Conservation (phyloP, 2,329 filamentous ascomycete species). For the Dothistroma septosporum region DNA sequence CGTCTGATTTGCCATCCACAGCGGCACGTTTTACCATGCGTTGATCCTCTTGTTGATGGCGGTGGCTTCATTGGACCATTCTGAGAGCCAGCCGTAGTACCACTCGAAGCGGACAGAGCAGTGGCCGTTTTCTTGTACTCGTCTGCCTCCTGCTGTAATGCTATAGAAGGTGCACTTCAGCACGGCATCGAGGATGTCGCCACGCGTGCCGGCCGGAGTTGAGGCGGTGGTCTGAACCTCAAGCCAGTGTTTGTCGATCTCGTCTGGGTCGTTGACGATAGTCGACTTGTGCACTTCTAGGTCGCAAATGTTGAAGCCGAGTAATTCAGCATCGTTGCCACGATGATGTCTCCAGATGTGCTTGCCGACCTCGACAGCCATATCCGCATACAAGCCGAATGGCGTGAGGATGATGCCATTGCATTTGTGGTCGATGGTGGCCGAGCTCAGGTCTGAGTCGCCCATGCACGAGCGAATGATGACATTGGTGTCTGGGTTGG, state of each 20-base stretch:
- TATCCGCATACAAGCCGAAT: slow-evolving; percentile 34
- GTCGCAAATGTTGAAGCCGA: slow-evolving; percentile 26
- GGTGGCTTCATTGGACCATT: slow-evolving; percentile 20
- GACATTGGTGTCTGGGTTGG: slow-evolving; percentile 12
- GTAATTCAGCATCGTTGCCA: slow-evolving; percentile 8
- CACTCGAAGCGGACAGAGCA: slow-evolving; percentile 25
- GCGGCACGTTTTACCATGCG: slow-evolving; percentile 15
- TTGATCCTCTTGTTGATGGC: slow-evolving; percentile 21
- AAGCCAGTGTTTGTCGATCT: slow-evolving; percentile 23
- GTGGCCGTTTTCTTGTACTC: slow-evolving; percentile 25
- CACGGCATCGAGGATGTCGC: slow-evolving; percentile 8
- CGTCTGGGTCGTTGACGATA: slow-evolving; percentile 21
- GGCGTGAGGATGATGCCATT: slow-evolving; percentile 33
- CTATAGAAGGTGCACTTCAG: slow-evolving; percentile 24
- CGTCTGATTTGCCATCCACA: slow-evolving; percentile 14
- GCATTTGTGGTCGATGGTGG: slow-evolving; percentile 32
- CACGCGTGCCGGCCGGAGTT: neutral
- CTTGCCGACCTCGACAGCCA: slow-evolving; percentile 30
- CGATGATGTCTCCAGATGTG: slow-evolving; percentile 23
- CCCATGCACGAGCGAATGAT: slow-evolving; percentile 25
- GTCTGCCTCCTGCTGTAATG: slow-evolving; percentile 23
- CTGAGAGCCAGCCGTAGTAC: slow-evolving; percentile 17
- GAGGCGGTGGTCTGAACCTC: slow-evolving; percentile 24
- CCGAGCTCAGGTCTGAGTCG: slow-evolving; percentile 19
- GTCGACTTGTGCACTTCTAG: slow-evolving; percentile 29